Conservation (phyloP, 2,329 filamentous ascomycete genomes). For the Diaporthe australafricana region DNA sequence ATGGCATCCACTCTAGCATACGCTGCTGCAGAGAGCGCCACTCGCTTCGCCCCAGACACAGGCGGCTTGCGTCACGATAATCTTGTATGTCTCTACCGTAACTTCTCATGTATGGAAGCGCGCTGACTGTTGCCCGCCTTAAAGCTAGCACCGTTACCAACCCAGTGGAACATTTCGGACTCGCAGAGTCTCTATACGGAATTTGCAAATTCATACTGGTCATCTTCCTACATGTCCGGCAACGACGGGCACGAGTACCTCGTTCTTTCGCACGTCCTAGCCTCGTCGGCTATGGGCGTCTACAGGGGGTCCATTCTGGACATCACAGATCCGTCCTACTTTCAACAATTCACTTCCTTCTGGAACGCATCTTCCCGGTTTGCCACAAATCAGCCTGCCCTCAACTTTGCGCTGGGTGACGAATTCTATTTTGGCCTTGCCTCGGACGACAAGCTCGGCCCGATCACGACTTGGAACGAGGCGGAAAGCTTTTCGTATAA, state of each 20-base stretch:
- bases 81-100: background rate
- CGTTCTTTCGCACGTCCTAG: background rate
- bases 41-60: background rate
- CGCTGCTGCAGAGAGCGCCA: background rate
- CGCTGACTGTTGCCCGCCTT: background rate
- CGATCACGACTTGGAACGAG: background rate
- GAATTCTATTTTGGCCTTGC: background rate
- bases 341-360: background rate
- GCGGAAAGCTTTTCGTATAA: background rate
- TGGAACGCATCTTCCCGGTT: background rate
- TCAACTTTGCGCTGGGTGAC: background rate
- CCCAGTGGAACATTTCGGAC: background rate
- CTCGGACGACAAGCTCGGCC: background rate
- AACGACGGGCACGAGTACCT: background rate
- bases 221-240: background rate
- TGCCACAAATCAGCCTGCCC: background rate
- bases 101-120: background rate
- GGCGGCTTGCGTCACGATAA: background rate
- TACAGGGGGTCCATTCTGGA: background rate
- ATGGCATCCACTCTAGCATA: background rate
- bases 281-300: background rate
- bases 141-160: background rate
- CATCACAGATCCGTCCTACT: background rate
- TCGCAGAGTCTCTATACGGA: background rate
- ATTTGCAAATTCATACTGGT: background rate